Evolutionary conservation across 768 basidiomycete genomes (phyloP).

Genomic region (Lactifluus pinguis): DNA sequence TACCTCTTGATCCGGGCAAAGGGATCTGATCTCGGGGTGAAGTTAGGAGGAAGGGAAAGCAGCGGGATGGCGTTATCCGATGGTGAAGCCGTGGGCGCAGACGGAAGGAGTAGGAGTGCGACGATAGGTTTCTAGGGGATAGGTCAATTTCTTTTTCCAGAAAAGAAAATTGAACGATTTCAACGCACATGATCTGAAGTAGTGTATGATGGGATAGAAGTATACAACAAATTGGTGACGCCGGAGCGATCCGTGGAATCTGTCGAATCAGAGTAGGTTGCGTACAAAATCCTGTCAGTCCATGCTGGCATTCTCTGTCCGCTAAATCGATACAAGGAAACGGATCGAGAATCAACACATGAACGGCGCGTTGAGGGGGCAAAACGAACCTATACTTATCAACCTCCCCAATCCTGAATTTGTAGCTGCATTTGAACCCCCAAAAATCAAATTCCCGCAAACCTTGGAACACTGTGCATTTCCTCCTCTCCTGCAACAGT

Average conservation of each 20-base stretch:
- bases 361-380: neutral
- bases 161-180: neutral
- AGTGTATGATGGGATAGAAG: slow-evolving; percentile 72
- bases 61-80: slow-evolving; percentile 28
- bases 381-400: slow-evolving; percentile 66
- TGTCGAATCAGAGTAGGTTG: slow-evolving; percentile 61
- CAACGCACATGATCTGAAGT: slow-evolving; percentile 79
- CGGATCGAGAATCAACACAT: slow-evolving; percentile 4
- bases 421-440: slow-evolving; percentile 84
- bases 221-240: slow-evolving; percentile 64
- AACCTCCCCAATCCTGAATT: slow-evolving; percentile 72
- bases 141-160: neutral
- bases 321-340: slow-evolving; percentile 29
- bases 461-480: slow-evolving; percentile 58
- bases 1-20: slow-evolving; percentile 48
- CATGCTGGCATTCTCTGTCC: slow-evolving; percentile 73
- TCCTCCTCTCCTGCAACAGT: slow-evolving; percentile 50
- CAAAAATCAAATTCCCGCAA: slow-evolving; percentile 83
- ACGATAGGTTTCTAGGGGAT: slow-evolving; percentile 75
- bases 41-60: slow-evolving; percentile 43
- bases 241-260: slow-evolving; percentile 40
- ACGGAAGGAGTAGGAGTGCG: slow-evolving; percentile 55
- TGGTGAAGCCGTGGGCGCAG: slow-evolving; percentile 25
- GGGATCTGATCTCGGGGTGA: slow-evolving; percentile 46
- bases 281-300: slow-evolving; percentile 89